Base-by-base conservation (phyloP, 139 green algal species). In the Chlorella sorokiniana region DNA sequence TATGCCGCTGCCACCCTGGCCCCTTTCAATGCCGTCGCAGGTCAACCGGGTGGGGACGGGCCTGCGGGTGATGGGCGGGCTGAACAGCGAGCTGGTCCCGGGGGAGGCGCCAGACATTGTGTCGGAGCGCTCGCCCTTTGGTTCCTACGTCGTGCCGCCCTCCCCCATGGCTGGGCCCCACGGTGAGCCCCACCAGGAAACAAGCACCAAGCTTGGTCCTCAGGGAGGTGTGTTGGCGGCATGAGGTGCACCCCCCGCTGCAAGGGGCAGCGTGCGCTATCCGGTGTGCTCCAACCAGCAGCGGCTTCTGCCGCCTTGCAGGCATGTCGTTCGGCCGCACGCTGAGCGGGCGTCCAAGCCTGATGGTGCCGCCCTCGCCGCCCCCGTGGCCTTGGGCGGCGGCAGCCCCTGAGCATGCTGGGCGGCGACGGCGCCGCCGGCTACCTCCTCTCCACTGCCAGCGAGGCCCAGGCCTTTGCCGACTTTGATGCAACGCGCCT, bases 31-130 rank as follows among this genome's bases (percentile, higher is more conserved):
- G 29, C 1, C 27, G 5, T 0, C 40, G 62, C 62, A 69, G 48
- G 71, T 78, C 33, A 78, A 78, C 71, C 33, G 48, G 22, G 40
- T 10, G 22, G 71, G 71, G 20, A 35, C 48, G 22, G 71, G 71
- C 7, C 45, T 78, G 48, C 33, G n/a, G 29, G 45, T 5, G 33
- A 78, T 78, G 71, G 25, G 45, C 45, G 48, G 52, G 11, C 33
- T 31, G 20, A 64, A 78, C 71, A 67, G 33, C 48, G 20, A 14
- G 35, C 27, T 38, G 41, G 33, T 78, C 7, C 3, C 33, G 9
- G 37, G 52, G 1, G 48, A 64, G 48, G 37, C 16, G 42, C 42
- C 69, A 14, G 69, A 76, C 69, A 40, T 59, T 29, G 35, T 76
- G 1, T 31, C 33, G 3, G 52, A 78, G 20, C 31, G 23, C 48